Evolutionary conservation across 768 basidiomycete species (phyloP).

Genomic region (Boletus rubroflammeus): DNA sequence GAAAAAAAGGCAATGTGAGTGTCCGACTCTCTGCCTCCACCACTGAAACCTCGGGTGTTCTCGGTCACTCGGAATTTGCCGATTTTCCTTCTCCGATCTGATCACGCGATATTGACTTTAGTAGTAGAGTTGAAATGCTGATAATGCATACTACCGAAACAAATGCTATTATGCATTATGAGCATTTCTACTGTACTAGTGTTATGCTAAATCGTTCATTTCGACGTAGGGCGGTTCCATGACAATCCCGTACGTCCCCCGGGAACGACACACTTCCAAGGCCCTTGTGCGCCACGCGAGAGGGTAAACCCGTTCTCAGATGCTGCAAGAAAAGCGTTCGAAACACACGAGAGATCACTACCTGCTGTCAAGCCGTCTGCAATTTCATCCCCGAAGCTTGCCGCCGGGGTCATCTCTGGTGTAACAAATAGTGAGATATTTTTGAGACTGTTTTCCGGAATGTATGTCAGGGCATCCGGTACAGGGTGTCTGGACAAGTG

Average conservation of each 20-base stretch:
- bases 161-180: too few relatives aligned
- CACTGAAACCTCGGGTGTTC: constrained; percentile 32
- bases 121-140: too few relatives aligned
- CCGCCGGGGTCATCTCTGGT: constrained; percentile 15
- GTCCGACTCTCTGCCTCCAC: background rate
- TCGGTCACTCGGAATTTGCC: constrained; percentile 28
- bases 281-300: constrained; percentile 27
- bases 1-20: constrained; percentile 24
- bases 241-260: constrained; percentile 28
- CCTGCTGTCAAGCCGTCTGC: background rate
- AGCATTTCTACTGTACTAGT: too few relatives aligned
- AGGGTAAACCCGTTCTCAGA: constrained; percentile 55
- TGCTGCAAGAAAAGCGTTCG: constrained; percentile 39
- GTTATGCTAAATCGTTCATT: background rate
- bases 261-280: constrained; percentile 43
- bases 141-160: too few relatives aligned
- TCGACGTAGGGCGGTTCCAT: constrained; percentile 5
- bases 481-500: constrained; percentile 32
- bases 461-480: background rate
- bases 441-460: constrained; percentile 1
- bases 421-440: constrained; percentile 25
- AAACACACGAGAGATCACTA: background rate
- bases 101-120: too few relatives aligned
- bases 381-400: background rate
- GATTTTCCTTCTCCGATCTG: constrained; percentile 21